Evolutionary conservation across 768 basidiomycete genomes (phyloP).

Genomic region (Cyathus striatus): DNA sequence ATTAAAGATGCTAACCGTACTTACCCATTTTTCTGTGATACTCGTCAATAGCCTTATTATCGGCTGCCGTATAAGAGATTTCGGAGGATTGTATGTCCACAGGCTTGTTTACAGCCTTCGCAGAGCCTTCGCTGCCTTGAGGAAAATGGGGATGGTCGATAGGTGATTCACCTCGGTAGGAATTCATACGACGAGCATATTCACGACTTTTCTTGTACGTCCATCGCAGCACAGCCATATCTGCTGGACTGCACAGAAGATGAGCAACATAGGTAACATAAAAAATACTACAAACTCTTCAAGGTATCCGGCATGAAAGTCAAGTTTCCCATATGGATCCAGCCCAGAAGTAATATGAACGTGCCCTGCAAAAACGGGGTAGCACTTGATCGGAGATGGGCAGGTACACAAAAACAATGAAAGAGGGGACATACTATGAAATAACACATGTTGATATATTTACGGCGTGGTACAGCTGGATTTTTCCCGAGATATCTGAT

Average conservation of each 20-base stretch:
- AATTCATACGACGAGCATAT: not conserved
- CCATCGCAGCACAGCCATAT: not conserved
- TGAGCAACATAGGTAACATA: not conserved
- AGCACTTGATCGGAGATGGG: not conserved
- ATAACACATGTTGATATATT: not conserved
- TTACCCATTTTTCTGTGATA: not conserved
- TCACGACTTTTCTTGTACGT: not conserved
- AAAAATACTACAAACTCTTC: not conserved
- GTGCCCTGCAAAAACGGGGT: not conserved
- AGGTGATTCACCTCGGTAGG: not conserved
- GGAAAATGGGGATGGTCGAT: not conserved
- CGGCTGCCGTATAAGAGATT: not conserved
- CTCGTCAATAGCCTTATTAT: not conserved
- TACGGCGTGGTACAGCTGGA: not conserved
- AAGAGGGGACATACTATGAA: not conserved
- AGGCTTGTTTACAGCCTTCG: not conserved
- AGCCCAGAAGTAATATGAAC: not conserved
- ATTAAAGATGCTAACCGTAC: not conserved
- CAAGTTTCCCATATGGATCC: not conserved
- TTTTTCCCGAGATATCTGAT: not conserved
- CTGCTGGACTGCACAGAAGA: not conserved
- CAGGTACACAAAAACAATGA: not conserved
- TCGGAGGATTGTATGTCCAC: not conserved
- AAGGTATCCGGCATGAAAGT: not conserved
- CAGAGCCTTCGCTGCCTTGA: not conserved